Conservation (phyloP, 257 asterid genomes). For the Rubia yunnanensis region DNA sequence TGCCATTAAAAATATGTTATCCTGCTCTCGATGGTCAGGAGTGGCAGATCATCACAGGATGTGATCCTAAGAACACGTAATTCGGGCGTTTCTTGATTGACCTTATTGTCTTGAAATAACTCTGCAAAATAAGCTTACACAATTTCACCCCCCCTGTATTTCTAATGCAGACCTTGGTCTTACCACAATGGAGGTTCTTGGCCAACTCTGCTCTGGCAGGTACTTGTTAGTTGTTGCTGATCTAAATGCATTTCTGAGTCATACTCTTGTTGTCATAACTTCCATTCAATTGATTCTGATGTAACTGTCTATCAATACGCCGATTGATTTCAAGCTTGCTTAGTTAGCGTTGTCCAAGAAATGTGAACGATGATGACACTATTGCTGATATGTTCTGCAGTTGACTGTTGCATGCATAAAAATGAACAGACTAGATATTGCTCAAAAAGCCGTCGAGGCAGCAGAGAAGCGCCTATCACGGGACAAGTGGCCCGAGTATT, state of each 20-base stretch:
- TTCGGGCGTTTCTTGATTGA: neutral
- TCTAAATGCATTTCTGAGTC: neutral
- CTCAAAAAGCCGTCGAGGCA: constrained; percentile 50
- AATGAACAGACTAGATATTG: constrained; percentile 67
- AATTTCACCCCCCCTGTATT: too few relatives aligned
- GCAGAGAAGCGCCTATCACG: constrained; percentile 49
- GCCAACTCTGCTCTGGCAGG: constrained; percentile 87
- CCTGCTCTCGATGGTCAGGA: constrained; percentile 77
- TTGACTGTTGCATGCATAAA: constrained; percentile 65
- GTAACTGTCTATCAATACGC: too few relatives aligned
- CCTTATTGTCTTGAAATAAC: neutral
- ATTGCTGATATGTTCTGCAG: constrained; percentile 28
- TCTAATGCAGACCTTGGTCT: constrained; percentile 64
- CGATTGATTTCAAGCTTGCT: too few relatives aligned
- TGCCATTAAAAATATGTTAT: constrained; percentile 69
- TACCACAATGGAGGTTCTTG: constrained; percentile 78
- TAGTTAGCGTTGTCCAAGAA: too few relatives aligned
- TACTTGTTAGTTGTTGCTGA: constrained; percentile 14
- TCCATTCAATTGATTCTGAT: neutral
- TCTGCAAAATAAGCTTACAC: neutral
- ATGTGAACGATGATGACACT: neutral
- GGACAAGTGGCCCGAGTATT: constrained; percentile 77
- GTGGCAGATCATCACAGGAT: constrained; percentile 71
- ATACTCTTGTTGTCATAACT: neutral
- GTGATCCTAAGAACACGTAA: constrained; percentile 79